Conservation (phyloP, 805 yeast genomes). For the Ascoidea rubescens region DNA sequence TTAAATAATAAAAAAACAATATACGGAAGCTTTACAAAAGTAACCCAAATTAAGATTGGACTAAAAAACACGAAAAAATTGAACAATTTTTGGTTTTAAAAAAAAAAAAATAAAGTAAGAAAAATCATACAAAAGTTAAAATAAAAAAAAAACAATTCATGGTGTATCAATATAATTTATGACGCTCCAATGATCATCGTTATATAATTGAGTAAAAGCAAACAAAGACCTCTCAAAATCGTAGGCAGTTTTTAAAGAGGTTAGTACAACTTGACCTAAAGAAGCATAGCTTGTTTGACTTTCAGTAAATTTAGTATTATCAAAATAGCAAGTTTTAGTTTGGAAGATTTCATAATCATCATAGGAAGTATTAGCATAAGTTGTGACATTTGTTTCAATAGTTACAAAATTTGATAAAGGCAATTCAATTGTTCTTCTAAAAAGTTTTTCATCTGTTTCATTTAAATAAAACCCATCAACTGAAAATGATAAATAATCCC, state of each 20-base stretch:
- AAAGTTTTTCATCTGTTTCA: neutral
- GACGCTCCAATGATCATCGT: too few relatives aligned
- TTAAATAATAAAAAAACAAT: too few relatives aligned
- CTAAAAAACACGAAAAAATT: too few relatives aligned
- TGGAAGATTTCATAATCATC: neutral
- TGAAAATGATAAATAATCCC: neutral
- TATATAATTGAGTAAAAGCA: neutral
- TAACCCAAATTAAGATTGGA: too few relatives aligned
- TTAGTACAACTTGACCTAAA: neutral
- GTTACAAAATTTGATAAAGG: neutral
- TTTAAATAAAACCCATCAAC: neutral
- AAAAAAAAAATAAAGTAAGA: too few relatives aligned
- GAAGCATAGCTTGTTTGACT: neutral
- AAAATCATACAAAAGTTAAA: too few relatives aligned
- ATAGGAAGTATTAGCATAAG: neutral
- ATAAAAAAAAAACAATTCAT: too few relatives aligned
- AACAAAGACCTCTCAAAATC: neutral
- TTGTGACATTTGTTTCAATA: neutral
- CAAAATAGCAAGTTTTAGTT: neutral
- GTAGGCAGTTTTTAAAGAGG: neutral
- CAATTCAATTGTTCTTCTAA: too few relatives aligned
- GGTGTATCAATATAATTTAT: too few relatives aligned
- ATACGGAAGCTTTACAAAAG: too few relatives aligned
- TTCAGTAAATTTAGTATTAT: too few relatives aligned
- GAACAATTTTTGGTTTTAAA: too few relatives aligned